phyloP scores from a whole-genome alignment of 2,329 filamentous ascomycete species.

The Geosmithia morbida region DNA sequence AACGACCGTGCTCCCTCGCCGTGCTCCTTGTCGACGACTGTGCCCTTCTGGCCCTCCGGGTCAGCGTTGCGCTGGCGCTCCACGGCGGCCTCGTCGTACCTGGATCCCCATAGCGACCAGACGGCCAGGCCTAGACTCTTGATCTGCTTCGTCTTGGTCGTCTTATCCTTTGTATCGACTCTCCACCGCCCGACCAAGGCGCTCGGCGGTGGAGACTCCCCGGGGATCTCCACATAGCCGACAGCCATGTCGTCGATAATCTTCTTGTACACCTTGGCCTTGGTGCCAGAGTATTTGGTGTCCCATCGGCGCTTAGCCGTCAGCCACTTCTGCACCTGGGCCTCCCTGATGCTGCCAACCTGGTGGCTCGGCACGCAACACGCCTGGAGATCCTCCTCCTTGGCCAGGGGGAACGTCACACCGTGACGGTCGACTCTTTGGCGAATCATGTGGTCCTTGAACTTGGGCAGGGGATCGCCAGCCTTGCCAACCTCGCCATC shows the following conservation, averaged over 20 bases:
- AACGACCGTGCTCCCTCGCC: slow-evolving; percentile 27
- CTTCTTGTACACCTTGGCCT: slow-evolving; percentile 57
- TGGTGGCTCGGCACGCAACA: slow-evolving; percentile 48
- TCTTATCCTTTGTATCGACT: slow-evolving; percentile 19
- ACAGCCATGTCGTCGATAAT: slow-evolving; percentile 57
- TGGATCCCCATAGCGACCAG: slow-evolving; percentile 81
- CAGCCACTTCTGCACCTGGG: slow-evolving; percentile 74
- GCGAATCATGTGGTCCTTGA: slow-evolving; percentile 80
- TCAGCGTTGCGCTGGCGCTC: slow-evolving; percentile 39
- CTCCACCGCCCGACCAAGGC: slow-evolving; percentile 62
- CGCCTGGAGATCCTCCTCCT: slow-evolving; percentile 47
- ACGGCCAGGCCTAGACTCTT: slow-evolving; percentile 65
- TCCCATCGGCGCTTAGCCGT: slow-evolving; percentile 61
- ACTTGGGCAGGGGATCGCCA: slow-evolving; percentile 68
- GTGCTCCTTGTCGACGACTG: slow-evolving; percentile 20
- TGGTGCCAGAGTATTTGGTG: slow-evolving; percentile 51
- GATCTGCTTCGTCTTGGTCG: slow-evolving; percentile 32
- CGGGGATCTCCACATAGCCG: slow-evolving; percentile 57
- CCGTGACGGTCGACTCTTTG: slow-evolving; percentile 75
- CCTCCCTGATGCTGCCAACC: slow-evolving; percentile 68
- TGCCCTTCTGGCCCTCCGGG: slow-evolving; percentile 23
- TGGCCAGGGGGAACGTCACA: slow-evolving; percentile 51
- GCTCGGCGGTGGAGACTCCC: slow-evolving; percentile 69
- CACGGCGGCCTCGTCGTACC: slow-evolving; percentile 69
- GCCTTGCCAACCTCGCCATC: slow-evolving; percentile 57